A percentile compares a stretch with the other conserved stretches of the same genome.
These are phyloP conservation scores for Ogataea methanolica DNA, from an alignment of 805 yeast genomes.

Conservation along the genomic window DNA sequence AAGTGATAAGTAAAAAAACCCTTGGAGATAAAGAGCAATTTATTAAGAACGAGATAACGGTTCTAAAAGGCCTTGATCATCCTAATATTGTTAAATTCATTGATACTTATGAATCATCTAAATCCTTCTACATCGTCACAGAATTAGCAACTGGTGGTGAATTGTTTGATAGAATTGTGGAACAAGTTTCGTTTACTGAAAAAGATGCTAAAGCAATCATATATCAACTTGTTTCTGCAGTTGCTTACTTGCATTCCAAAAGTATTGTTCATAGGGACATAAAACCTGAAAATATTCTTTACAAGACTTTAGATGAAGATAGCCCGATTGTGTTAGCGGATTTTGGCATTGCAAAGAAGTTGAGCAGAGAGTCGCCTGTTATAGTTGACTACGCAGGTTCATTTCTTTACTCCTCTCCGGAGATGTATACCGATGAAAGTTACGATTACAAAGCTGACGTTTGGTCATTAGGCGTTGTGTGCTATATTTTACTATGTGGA, in stretches of 20 bases:
- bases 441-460: constrained; percentile 62
- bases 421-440: constrained; percentile 61
- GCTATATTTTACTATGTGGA: constrained; percentile 87
- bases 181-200: constrained; percentile 82
- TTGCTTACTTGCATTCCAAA: constrained; percentile 67
- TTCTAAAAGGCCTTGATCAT: constrained; percentile 66
- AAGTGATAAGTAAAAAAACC: constrained; percentile 82
- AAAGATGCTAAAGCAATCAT: constrained; percentile 76
- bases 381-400: constrained; percentile 53
- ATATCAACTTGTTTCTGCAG: constrained; percentile 70
- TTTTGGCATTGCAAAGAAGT: constrained; percentile 91
- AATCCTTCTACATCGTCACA: constrained; percentile 88
- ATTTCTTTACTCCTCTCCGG: constrained; percentile 97
- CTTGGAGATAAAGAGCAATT: constrained; percentile 60
- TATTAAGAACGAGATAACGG: constrained; percentile 71
- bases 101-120: constrained; percentile 92
- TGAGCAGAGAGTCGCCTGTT: constrained; percentile 10
- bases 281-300: constrained; percentile 89
- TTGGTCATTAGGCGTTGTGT: constrained; percentile 92
- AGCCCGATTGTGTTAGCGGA: constrained; percentile 86
- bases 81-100: constrained; percentile 83
- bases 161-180: constrained; percentile 78
- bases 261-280: constrained; percentile 91
- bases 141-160: constrained; percentile 97
- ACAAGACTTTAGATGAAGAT: constrained; percentile 51